Evolutionary conservation across 164 flowering plant species (phyloP), one percentile per base, ranked within the genome.

Genomic region (Vitis amurensis): DNA sequence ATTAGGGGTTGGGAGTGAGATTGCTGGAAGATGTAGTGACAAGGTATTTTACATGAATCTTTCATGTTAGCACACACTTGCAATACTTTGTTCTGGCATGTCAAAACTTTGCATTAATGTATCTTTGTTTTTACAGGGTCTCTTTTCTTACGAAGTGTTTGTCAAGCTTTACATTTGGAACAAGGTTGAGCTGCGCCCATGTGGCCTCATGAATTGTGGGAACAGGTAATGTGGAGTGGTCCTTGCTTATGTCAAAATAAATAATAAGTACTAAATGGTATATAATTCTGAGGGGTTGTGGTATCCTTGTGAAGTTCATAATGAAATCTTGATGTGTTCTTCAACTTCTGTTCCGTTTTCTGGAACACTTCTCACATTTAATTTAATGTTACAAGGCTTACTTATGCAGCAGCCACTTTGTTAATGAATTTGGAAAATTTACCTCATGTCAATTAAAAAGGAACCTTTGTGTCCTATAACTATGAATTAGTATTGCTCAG

Each of bases 131-230:
- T 70, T 73, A 50, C 89, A 92, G 97, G 91, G 83, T 9, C 79
- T 87, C 13, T 91, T 88, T 76, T 68, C 89, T 13, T 94, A 92
- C 74, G 94, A 94, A 15, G 47, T 73, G 12, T 94, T 94, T 72
- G 80, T 85, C 58, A 89, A 89, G 78, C 91, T 92, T 61, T 91
- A 91, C 73, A 73, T 70, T 50, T 87, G 84, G 86, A 88, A 91
- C 67, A 87, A 87, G 74, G 82, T 84, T 71, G 97, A 91, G 64
- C 65, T 94, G 62, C 85, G 57, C 7, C 98, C 98, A 15, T 83
- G 78, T 78, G 98, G 98, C 55, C 95, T 92, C 47, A 65, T 77
- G 53, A 94, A 92, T 77, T 89, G 97, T 81, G 97, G 97, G 49
- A 94, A 94, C 82, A 94, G 98, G 98, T 94, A 82, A 81, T 60